Conservation (phyloP, 106 monocot genomes). For the Platanthera guangdongensis region DNA sequence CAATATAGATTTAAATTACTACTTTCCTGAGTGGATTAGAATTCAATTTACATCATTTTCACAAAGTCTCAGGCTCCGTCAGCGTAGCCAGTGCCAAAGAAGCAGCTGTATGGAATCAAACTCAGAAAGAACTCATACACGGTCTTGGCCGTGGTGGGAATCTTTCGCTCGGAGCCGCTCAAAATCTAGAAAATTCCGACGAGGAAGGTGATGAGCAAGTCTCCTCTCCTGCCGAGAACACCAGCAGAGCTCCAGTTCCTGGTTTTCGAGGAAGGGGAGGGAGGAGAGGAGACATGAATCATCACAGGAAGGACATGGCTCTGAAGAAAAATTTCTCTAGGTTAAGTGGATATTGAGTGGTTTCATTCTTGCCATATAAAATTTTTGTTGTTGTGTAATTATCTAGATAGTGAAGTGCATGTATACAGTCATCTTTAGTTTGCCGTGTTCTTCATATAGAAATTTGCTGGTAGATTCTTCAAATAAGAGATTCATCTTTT, state of each 20-base stretch:
- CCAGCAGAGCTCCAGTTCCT: conserved; percentile 28
- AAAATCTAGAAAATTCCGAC: conserved; percentile 18
- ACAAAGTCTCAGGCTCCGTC: conserved; percentile 80
- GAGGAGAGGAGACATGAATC: conserved; percentile 34
- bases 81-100: conserved; percentile 56
- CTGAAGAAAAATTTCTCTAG: conserved; percentile 84
- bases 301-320: conserved; percentile 73
- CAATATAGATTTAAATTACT: too few species aligned
- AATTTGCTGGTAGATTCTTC: too few species aligned
- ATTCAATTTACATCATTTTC: too few species aligned
- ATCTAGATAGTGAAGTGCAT: too few species aligned
- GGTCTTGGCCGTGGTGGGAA: conserved; percentile 92
- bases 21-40: too few species aligned
- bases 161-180: conserved; percentile 43
- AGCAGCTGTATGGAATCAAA: conserved; percentile 46
- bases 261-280: conserved; percentile 44
- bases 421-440: too few species aligned
- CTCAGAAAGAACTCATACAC: conserved; percentile 74
- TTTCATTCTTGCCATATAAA: too few species aligned
- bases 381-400: too few species aligned
- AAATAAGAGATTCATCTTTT: too few species aligned
- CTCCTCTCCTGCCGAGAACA: conserved; percentile 11
- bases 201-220: too few species aligned
- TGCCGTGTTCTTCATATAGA: too few species aligned
- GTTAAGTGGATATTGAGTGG: too few species aligned